Evolutionary conservation across 345 rosid species (phyloP), one percentile per base, ranked within the genome.

Genomic region (Ailanthus altissimus): DNA sequence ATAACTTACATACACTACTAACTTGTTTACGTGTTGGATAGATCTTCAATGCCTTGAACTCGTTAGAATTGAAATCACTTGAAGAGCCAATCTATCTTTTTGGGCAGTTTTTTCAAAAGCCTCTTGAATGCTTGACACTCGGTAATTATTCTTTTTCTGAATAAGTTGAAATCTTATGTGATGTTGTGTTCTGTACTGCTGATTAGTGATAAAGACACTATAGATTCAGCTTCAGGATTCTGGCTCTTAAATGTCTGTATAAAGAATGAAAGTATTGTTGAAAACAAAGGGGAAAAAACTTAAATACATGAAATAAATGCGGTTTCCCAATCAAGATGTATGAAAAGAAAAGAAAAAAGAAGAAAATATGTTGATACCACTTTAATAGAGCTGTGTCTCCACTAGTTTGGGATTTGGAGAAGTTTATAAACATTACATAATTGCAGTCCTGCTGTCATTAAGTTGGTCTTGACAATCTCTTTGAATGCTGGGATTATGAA

Each of bases 71-170:
- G 64, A 96, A 93, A 89, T 95, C 99, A 7, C 91, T 96, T 5
- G 98, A 96, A 86, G 98, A 96, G 83, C 98, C 99, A 76, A 77
- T 96, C 81, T 96, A 92, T 86, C 92, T 93, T 73, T 91, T 92
- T 60, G 97, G 97, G 68, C 99, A 96, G 79, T 93, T 96, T 86
- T 96, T 93, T 85, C 91, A 87, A 88, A 91, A 92, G 72, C 98
- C 98, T 42, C 85, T 90, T 46, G 94, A 90, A 77, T 93, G 98
- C 83, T 86, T 96, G 83, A 95, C 98, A 53, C 96, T 92, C 0
- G 98, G 98, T 92, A 84, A 81, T 36, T 58, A n/a, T 78, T 81
- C 73, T 25, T 49, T 57, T 25, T 38, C 18, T 69, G 40, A 59
- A 51, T 45, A 56, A 67, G 5, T 76, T 60, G 36, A 49, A 43